A percentile compares a stretch with the other conserved stretches of the same genome.
phyloP scores from a whole-genome alignment of 73 alveolate species.

The Paramecium caudatum region DNA sequence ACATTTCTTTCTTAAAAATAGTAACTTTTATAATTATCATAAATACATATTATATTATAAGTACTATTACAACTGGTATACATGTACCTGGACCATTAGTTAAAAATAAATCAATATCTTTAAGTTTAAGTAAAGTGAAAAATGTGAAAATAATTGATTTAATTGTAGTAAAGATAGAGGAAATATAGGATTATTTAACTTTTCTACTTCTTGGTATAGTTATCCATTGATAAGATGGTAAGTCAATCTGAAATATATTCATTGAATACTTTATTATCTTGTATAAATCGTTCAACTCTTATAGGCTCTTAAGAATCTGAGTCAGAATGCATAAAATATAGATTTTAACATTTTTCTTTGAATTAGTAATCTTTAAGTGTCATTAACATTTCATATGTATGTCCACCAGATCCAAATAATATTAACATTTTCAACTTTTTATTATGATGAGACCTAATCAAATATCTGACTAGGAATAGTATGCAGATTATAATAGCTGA shows the following conservation, averaged over 20 bases:
- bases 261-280: constrained; percentile 16
- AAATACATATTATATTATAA: constrained; percentile 8
- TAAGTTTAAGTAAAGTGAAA: neutral
- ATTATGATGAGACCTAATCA: constrained; percentile 24
- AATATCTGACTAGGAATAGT: neutral
- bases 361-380: neutral
- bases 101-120: constrained; percentile 30
- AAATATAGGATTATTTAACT: constrained; percentile 48
- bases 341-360: neutral
- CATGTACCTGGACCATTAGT: constrained; percentile 60
- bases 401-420: constrained; percentile 52
- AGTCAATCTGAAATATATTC: neutral
- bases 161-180: constrained; percentile 37
- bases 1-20: constrained; percentile 37
- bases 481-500: neutral
- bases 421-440: neutral
- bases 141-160: neutral
- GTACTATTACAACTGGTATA: neutral
- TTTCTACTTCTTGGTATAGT: constrained; percentile 57
- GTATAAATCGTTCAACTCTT: constrained; percentile 46
- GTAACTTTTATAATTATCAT: neutral
- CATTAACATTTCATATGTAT: constrained; percentile 10
- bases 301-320: constrained; percentile 37
- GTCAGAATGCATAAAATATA: constrained; percentile 54
- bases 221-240: constrained; percentile 1